Evolutionary conservation across 75 land plant genomes (phyloP), one percentile per base, ranked within the genome.

Genomic region (Larix kaempferi): DNA sequence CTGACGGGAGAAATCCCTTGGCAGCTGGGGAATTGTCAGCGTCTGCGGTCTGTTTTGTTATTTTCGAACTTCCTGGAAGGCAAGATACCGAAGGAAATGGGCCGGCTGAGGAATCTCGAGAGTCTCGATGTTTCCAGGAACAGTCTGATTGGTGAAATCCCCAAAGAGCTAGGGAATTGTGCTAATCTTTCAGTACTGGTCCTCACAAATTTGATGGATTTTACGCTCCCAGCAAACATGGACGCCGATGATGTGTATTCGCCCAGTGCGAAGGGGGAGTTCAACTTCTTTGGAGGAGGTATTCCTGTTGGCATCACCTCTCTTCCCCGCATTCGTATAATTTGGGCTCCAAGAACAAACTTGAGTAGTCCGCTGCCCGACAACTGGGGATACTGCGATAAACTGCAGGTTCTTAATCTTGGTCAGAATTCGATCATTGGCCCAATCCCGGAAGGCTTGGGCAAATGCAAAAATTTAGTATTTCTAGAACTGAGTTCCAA

Each of bases 291-390:
- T 66, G 59, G 60, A 11, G 90, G 91, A 6, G 82, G 78, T 6
- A 74, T 93, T 60, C 93, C 95, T 69, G 63, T 60, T 12, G 77
- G 82, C 16, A 57, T 93, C 26, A 29, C 86, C 5, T 26, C 79
- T 67, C 77, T 88, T 54, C 88, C 91, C 15, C 83, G 57, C n/a
- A 79, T 93, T 15, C 80, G 81, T 83, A 64, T 87, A 21, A 64
- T 93, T 33, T 93, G 95, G 95, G 95, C 93, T 2, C 95, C 95
- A 0, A 81, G 91, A n/a, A 88, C 93, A 23, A 91, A 86, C 35
- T 77, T 94, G 23, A 80, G 75, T 56, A 88, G 91, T 13, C 66
- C 76, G 2, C 80, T 94, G 74, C 90, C 93, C 8, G 16, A 35
- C 52, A 59, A 86, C 19, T 90, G 91, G 89, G 88, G 82, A 1